phyloP scores from a whole-genome alignment of 768 basidiomycete species.

The Jaapia argillacea region DNA sequence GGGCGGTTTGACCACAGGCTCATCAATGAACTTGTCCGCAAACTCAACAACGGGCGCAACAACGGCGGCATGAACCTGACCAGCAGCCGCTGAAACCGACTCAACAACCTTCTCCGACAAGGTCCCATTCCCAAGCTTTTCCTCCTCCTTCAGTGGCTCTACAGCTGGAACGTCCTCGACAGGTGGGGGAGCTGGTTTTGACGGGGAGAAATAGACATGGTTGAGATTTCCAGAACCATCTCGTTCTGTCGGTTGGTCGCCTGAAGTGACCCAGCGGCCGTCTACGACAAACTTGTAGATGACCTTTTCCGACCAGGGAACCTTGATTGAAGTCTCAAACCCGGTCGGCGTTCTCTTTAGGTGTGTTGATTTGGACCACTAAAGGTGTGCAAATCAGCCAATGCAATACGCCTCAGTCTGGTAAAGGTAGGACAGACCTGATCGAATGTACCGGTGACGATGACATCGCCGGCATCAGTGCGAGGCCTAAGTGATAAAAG shows the following conservation, averaged over 20 bases:
- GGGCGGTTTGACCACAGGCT: too few relatives aligned
- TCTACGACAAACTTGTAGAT: conserved; percentile 79
- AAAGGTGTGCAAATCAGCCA: not conserved
- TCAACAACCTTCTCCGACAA: conserved; percentile 1
- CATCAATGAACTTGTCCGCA: not conserved
- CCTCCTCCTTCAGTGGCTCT: conserved; percentile 3
- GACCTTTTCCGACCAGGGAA: conserved; percentile 57
- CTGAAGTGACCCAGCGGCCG: conserved; percentile 47
- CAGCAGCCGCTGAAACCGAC: not conserved
- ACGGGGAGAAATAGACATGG: conserved; percentile 51
- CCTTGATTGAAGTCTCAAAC: conserved; percentile 40
- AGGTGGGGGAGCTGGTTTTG: conserved; percentile 23
- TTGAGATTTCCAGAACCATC: conserved; percentile 62
- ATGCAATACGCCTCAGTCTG: conserved; percentile 2
- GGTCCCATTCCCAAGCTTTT: conserved; percentile 2
- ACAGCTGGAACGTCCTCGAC: conserved; percentile 1
- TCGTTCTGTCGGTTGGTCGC: conserved; percentile 46
- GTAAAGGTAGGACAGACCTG: conserved; percentile 33
- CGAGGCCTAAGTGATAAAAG: conserved; percentile 54
- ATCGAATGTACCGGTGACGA: conserved; percentile 75
- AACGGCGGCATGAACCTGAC: not conserved
- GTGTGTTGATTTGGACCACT: conserved; percentile 55
- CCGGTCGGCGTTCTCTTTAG: conserved; percentile 43
- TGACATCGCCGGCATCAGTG: conserved; percentile 41
- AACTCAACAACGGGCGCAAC: not conserved